Conservation (phyloP, 306 rosid genomes). For the Casuarina cunninghamiana region DNA sequence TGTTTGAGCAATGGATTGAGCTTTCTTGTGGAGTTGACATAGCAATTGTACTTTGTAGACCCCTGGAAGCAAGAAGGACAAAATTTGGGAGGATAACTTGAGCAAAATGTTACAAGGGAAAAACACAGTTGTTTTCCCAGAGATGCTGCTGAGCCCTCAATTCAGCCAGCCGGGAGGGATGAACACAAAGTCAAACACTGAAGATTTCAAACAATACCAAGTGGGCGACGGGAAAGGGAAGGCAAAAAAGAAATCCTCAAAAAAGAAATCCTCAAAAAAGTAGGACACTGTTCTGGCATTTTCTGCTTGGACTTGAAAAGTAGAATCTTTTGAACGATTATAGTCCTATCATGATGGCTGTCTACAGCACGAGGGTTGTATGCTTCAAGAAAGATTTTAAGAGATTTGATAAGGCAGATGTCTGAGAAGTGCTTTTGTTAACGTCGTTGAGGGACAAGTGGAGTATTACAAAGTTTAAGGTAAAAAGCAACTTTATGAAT, state of each 20-base stretch:
- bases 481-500: no score
- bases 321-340: not conserved
- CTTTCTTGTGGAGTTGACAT: not conserved
- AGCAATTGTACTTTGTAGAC: conserved; percentile 18
- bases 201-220: conserved; percentile 13
- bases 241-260: not conserved
- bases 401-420: not conserved
- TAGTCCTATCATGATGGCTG: not conserved
- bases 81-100: conserved; percentile 34
- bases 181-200: not conserved
- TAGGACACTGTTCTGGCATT: not conserved
- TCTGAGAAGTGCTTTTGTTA: not conserved
- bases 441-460: not conserved
- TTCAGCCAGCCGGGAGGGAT: conserved; percentile 29
- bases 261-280: no score
- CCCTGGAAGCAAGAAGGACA: conserved; percentile 36
- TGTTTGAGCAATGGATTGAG: not conserved
- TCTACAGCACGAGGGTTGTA: not conserved
- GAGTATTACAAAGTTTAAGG: no score
- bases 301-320: not conserved
- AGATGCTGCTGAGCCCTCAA: conserved; percentile 37
- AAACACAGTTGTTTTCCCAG: conserved; percentile 31
- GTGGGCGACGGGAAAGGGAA: not conserved
- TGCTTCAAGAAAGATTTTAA: not conserved
- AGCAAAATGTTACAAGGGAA: conserved; percentile 32